Percentiles rank a stretch among this genome's conserved stretches.
Evolutionary conservation across 2,329 filamentous ascomycete species (phyloP).

Genomic region (Neofusicoccum umdonicola): DNA sequence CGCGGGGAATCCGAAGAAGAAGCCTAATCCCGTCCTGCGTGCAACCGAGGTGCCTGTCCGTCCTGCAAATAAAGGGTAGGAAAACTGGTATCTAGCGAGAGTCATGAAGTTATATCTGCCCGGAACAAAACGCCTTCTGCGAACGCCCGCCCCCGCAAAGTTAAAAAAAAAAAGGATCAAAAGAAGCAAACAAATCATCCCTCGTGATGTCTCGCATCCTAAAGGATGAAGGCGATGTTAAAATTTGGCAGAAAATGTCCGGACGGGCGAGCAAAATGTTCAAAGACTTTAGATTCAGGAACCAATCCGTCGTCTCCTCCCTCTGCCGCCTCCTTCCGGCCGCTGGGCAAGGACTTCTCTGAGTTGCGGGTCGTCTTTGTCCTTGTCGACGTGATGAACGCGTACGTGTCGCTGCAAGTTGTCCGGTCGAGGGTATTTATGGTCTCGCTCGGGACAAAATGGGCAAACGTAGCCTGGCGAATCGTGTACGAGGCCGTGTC

Average conservation of each 20-base stretch:
- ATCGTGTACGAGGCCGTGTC: constrained; percentile 85
- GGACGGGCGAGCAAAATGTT: neutral
- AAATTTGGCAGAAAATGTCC: neutral
- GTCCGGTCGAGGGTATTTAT: constrained; percentile 91
- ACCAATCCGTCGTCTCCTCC: constrained; percentile 68
- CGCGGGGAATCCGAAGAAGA: neutral
- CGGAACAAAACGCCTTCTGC: constrained; percentile 8
- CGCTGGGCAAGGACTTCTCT: constrained; percentile 83
- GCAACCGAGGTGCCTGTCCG: neutral
- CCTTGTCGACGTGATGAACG: constrained; percentile 86
- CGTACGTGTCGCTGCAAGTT: constrained; percentile 94
- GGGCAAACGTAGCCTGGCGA: constrained; percentile 95
- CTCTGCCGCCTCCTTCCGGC: constrained; percentile 78
- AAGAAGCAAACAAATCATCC: neutral
- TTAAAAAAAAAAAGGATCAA: neutral
- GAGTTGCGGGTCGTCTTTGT: constrained; percentile 78
- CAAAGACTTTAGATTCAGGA: neutral
- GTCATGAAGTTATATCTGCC: neutral
- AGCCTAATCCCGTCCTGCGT: neutral
- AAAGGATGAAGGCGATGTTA: neutral
- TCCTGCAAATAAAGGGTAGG: neutral
- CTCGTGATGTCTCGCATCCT: neutral
- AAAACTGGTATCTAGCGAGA: constrained; percentile 4
- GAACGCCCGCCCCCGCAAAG: neutral
- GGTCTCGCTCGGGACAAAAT: constrained; percentile 89